phyloP scores from a whole-genome alignment of 2,329 filamentous ascomycete species.

The Claviceps sp. region DNA sequence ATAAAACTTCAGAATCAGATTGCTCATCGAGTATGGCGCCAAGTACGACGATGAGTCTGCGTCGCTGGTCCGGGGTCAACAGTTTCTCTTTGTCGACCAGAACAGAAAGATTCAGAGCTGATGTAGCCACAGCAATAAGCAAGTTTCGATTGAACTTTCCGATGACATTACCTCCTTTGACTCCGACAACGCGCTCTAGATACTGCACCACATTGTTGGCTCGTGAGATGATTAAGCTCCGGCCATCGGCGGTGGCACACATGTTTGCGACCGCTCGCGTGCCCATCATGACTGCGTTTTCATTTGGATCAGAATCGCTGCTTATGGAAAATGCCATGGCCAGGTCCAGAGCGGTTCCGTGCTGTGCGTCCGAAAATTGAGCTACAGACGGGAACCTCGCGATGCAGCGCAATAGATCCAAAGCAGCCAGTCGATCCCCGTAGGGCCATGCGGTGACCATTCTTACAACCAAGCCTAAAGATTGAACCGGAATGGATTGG shows the following conservation, averaged over 20 bases:
- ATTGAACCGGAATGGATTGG: slow-evolving; percentile 33
- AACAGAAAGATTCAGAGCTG: slow-evolving; percentile 75
- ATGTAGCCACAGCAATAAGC: slow-evolving; percentile 66
- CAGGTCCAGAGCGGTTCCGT: slow-evolving; percentile 46
- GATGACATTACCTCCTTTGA: slow-evolving; percentile 32
- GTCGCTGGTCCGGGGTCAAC: slow-evolving; percentile 19
- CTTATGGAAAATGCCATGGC: slow-evolving; percentile 26
- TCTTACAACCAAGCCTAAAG: slow-evolving; percentile 53
- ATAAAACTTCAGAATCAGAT: slow-evolving; percentile 70
- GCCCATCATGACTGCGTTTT: slow-evolving; percentile 81
- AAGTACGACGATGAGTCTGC: slow-evolving; percentile 44
- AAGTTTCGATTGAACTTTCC: slow-evolving; percentile 60
- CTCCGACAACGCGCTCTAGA: slow-evolving; percentile 47
- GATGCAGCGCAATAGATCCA: slow-evolving; percentile 79
- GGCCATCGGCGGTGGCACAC: slow-evolving; percentile 62
- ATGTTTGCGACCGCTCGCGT: slow-evolving; percentile 72
- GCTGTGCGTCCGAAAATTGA: slow-evolving; percentile 37
- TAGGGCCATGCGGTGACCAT: slow-evolving; percentile 70
- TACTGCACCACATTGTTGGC: slow-evolving; percentile 46
- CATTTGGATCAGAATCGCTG: slow-evolving; percentile 43
- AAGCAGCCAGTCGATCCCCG: slow-evolving; percentile 63
- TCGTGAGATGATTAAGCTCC: slow-evolving; percentile 46
- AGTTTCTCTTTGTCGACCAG: slow-evolving; percentile 40
- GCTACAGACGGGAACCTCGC: slow-evolving; percentile 57
- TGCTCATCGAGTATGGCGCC: slow-evolving; percentile 50